Conservation (phyloP, 1,139 yeast species). For the Suzukiozyma palmioleophila region DNA sequence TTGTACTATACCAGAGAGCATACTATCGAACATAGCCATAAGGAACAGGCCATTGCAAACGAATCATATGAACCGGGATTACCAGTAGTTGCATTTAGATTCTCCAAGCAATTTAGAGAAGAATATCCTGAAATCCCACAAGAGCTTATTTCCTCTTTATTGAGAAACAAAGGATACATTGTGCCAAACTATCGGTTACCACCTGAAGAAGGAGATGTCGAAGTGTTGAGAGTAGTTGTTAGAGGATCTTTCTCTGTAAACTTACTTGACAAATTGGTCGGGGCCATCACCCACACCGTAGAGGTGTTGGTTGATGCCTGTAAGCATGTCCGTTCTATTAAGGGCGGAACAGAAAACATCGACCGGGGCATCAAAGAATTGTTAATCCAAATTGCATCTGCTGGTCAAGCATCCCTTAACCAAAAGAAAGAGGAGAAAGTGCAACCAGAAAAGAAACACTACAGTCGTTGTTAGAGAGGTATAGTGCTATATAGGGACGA, state of each 20-base stretch:
- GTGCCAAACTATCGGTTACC: slow-evolving; percentile 90
- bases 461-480: not conserved
- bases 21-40: slow-evolving; percentile 12
- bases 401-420: slow-evolving; percentile 29
- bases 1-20: slow-evolving; percentile 21
- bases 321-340: slow-evolving; percentile 21
- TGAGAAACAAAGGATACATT: slow-evolving; percentile 82
- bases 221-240: slow-evolving; percentile 82
- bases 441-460: slow-evolving; percentile 17
- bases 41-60: slow-evolving; percentile 19
- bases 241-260: slow-evolving; percentile 69
- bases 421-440: slow-evolving; percentile 17
- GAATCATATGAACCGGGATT: slow-evolving; percentile 64
- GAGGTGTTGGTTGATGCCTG: slow-evolving; percentile 47
- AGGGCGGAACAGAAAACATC: slow-evolving; percentile 15
- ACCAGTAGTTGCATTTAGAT: slow-evolving; percentile 85
- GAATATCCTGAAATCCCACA: slow-evolving; percentile 85
- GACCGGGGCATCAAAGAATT: slow-evolving; percentile 24
- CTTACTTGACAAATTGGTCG: slow-evolving; percentile 66
- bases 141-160: slow-evolving; percentile 62
- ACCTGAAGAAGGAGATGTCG: slow-evolving; percentile 47
- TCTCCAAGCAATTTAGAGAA: slow-evolving; percentile 53
- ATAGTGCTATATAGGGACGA: too few species aligned
- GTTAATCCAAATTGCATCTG: slow-evolving; percentile 36
- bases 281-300: slow-evolving; percentile 54